Base-by-base conservation (phyloP, 2,329 filamentous ascomycete genomes). In the Teratosphaeria nubilosa region DNA sequence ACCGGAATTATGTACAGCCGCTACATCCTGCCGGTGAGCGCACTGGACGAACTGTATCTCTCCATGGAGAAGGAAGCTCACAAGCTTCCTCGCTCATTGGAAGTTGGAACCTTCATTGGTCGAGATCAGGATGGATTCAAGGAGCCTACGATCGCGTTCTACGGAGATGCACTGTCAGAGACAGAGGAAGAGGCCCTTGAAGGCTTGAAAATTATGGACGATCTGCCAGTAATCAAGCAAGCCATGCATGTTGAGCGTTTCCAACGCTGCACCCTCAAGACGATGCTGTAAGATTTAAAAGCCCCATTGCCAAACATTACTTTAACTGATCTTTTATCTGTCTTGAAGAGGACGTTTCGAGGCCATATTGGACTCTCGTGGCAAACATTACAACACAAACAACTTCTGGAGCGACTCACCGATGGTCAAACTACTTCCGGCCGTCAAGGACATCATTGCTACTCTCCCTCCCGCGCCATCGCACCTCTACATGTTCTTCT, bases 381-480 rank as follows among this genome's bases (percentile, higher is more conserved):
- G 82, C 56, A 82, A 82, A 63, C 75, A 72, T 0, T 82, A 80
- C 64, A 66, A 82, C 25, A 58, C 67, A 3, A 77, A 82, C 64
- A 73, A 78, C 41, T 72, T 70, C 41, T 48, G 1, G 75, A 82
- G 61, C 74, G 81, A 0, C 66, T 74, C 0, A 63, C 67, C 1
- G 74, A 78, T 0, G 67, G 82, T 22, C 74, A 79, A 60, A 61
- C 69, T 25, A 75, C 77, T 0, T 81, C 81, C 61, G 77, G 74
- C 0, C 77, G 74, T 0, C 67, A 82, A 30, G 80, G 80, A 0
- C 70, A 48, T 48, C 41, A 48, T 48, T 10, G 41, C 41, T 9
- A 48, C 41, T 22, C 41, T 48, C 16, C 41, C 41, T 20, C 41
- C 41, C n/a, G 41, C 41, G 1, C 41, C 41, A 22, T 48, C 41